Conservation (phyloP, 805 yeast species). For the Starmerella sp. region DNA sequence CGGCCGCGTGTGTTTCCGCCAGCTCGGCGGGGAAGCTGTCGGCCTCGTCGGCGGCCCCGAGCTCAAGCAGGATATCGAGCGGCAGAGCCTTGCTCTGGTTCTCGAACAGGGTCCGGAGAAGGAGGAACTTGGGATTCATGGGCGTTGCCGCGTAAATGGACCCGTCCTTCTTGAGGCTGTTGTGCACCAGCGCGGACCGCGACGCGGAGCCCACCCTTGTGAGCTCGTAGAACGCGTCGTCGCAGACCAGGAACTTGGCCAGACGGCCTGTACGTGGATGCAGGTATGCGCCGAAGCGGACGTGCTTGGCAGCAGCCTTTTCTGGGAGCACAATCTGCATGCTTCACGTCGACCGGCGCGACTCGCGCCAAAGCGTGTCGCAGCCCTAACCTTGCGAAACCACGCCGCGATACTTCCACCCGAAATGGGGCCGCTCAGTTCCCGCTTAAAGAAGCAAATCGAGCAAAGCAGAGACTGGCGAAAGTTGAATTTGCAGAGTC, state of each 20-base stretch:
- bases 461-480: too few species aligned
- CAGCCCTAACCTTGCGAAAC: not conserved
- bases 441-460: too few species aligned
- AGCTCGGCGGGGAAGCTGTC: slow-evolving; percentile 13
- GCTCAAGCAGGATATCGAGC: slow-evolving; percentile 24
- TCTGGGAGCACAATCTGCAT: slow-evolving; percentile 16
- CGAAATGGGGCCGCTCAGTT: too few species aligned
- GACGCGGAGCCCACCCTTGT: slow-evolving; percentile 15
- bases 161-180: slow-evolving; percentile 19
- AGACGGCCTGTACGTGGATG: slow-evolving; percentile 24
- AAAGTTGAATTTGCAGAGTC: too few species aligned
- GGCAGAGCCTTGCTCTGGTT: slow-evolving; percentile 20
- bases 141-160: slow-evolving; percentile 23
- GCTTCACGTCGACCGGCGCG: not conserved
- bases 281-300: slow-evolving; percentile 10
- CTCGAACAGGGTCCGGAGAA: slow-evolving; percentile 20
- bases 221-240: slow-evolving; percentile 20
- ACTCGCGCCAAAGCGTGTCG: not conserved
- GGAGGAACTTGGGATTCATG: slow-evolving; percentile 24
- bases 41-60: slow-evolving; percentile 13
- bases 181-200: slow-evolving; percentile 15
- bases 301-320: slow-evolving; percentile 8
- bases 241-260: slow-evolving; percentile 17
- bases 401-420: too few species aligned
- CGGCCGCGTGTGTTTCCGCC: slow-evolving; percentile 4